Evolutionary conservation across 768 basidiomycete species (phyloP).

Genomic region (Russula sp.): DNA sequence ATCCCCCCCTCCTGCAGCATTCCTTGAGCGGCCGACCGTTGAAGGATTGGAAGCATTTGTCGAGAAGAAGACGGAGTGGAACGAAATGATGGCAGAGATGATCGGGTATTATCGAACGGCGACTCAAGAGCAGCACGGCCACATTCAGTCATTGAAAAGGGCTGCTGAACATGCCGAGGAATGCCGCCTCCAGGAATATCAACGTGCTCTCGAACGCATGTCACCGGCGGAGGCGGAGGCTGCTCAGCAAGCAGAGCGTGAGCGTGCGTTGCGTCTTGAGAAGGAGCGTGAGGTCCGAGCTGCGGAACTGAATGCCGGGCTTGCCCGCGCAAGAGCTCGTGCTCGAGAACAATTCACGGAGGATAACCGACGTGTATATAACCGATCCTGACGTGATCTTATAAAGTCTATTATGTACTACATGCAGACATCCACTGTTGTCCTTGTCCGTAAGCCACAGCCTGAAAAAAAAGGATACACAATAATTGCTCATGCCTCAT

Average conservation of each 20-base stretch:
- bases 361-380: not conserved
- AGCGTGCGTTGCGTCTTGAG: not conserved
- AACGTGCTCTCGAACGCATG: not conserved
- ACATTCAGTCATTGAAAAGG: not conserved
- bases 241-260: not conserved
- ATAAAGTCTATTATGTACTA: not conserved
- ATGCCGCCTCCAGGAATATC: not conserved
- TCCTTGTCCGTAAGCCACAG: not conserved
- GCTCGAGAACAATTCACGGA: not conserved
- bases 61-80: slow-evolving; percentile 3
- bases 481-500: not conserved
- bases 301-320: not conserved
- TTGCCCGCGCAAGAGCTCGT: not conserved
- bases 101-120: not conserved
- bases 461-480: not conserved
- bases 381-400: not conserved
- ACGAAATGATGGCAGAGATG: not conserved
- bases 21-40: slow-evolving; percentile 7
- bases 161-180: not conserved
- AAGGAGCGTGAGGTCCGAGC: not conserved
- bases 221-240: not conserved
- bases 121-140: not conserved
- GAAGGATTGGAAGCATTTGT: slow-evolving; percentile 4
- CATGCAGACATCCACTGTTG: not conserved
- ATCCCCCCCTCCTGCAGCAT: not conserved